Conservation (phyloP, 768 basidiomycete genomes). For the Rhodocollybia butyracea region DNA sequence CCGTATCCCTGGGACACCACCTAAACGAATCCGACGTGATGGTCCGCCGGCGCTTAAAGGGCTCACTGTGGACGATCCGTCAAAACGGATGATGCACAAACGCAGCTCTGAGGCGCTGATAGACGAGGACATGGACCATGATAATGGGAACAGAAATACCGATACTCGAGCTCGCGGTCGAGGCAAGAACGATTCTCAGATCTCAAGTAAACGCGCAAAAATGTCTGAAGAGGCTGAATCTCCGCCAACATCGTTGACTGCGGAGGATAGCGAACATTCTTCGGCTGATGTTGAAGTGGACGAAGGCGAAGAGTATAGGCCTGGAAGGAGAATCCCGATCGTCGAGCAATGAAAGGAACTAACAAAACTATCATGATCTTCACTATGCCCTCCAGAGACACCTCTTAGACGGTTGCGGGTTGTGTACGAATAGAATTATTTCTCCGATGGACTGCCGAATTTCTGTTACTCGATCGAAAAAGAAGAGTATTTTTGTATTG, state of each 20-base stretch:
- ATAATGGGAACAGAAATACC: background rate
- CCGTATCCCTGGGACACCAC: constrained; percentile 2
- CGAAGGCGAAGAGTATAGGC: background rate
- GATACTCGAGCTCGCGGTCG: background rate
- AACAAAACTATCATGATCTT: no score
- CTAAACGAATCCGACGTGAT: constrained; percentile 5
- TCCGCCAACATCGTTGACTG: constrained; percentile 3
- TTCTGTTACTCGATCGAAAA: no score
- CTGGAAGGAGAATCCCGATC: background rate
- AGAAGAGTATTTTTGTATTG: no score
- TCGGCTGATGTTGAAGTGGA: background rate
- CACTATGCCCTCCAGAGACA: no score
- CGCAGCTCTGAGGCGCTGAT: constrained; percentile 7
- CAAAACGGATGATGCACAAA: background rate
- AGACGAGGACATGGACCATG: background rate
- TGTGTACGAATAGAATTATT: no score
- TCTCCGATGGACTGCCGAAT: no score
- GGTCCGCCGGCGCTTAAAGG: background rate
- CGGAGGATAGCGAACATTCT: constrained; percentile 7
- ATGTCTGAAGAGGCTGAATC: constrained; percentile 7
- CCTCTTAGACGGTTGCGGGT: no score
- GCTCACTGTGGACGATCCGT: background rate
- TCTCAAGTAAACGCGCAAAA: background rate
- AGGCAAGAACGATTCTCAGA: background rate
- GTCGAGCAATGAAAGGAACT: background rate